phyloP scores from a whole-genome alignment of 108 stramenopile genomes.

The Nitzschia putrida region DNA sequence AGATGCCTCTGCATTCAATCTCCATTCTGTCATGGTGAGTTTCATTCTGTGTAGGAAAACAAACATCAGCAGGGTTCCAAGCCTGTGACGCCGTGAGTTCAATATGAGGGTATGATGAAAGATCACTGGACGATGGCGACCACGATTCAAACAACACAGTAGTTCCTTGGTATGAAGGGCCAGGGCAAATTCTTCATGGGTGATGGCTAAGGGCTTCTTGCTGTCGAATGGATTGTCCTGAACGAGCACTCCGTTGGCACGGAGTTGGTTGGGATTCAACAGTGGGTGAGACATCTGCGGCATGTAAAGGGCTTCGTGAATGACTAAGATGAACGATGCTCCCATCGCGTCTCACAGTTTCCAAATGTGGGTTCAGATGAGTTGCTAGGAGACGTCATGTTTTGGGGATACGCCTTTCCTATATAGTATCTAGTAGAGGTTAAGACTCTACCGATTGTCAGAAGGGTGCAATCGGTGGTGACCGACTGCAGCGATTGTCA shows the following conservation, averaged over 20 bases:
- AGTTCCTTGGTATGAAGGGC: no score
- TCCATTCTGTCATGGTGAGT: neutral
- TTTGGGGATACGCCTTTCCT: no score
- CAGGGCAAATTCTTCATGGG: no score
- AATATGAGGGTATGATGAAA: neutral
- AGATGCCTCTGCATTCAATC: neutral
- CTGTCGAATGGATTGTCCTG: constrained; percentile 20
- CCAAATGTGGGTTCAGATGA: no score
- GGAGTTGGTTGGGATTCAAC: constrained; percentile 27
- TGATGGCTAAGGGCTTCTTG: no score
- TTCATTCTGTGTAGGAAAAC: no score
- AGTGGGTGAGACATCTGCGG: constrained; percentile 25
- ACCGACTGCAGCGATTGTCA: no score
- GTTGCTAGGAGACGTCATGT: no score
- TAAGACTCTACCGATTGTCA: no score
- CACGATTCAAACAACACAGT: neutral
- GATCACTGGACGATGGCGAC: neutral
- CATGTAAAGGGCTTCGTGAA: constrained; percentile 32
- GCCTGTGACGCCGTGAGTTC: neutral
- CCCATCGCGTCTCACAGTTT: no score
- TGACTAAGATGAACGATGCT: constrained; percentile 16
- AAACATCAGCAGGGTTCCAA: neutral
- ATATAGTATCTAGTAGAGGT: no score
- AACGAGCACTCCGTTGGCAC: constrained; percentile 31
- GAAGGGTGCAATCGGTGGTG: no score